Conservation (phyloP, 441 rosid genomes). For the Brassica hybrid region DNA sequence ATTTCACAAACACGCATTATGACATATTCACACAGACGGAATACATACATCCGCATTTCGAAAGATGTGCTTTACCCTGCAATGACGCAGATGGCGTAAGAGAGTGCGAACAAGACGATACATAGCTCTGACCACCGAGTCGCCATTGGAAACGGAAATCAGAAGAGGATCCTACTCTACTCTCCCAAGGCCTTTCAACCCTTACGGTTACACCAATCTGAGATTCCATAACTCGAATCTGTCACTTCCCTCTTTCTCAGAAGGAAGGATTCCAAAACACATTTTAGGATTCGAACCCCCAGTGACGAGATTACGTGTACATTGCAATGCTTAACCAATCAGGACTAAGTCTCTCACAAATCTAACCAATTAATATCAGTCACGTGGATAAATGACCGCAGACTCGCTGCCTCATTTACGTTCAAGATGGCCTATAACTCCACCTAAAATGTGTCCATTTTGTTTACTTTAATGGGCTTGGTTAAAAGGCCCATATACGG, state of each 20-base stretch:
- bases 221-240: slow-evolving; percentile 22
- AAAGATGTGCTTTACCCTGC: slow-evolving; percentile 55
- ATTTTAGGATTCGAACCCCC: slow-evolving; percentile 17
- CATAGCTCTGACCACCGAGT: slow-evolving; percentile 50
- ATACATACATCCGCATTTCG: neutral
- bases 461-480: neutral
- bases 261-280: slow-evolving; percentile 26
- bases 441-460: neutral
- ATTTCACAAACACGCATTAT: slow-evolving; percentile 21
- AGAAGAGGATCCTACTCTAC: slow-evolving; percentile 54
- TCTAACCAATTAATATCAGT: neutral
- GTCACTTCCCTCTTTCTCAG: slow-evolving; percentile 4
- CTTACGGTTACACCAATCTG: neutral
- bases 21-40: slow-evolving; percentile 1
- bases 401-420: slow-evolving; percentile 31
- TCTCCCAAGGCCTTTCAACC: slow-evolving; percentile 37
- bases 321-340: slow-evolving; percentile 33
- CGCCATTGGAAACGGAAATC: slow-evolving; percentile 54
- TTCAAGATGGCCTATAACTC: neutral
- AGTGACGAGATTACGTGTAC: slow-evolving; percentile 34
- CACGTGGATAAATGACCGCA: slow-evolving; percentile 16
- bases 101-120: slow-evolving; percentile 56
- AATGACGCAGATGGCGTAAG: slow-evolving; percentile 49
- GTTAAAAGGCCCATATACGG: neutral
- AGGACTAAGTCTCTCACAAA: slow-evolving; percentile 29